These are phyloP conservation scores for Spinellus fusiger DNA, from an alignment of 192 early-diverging fungal genomes.

Conservation along the genomic window DNA sequence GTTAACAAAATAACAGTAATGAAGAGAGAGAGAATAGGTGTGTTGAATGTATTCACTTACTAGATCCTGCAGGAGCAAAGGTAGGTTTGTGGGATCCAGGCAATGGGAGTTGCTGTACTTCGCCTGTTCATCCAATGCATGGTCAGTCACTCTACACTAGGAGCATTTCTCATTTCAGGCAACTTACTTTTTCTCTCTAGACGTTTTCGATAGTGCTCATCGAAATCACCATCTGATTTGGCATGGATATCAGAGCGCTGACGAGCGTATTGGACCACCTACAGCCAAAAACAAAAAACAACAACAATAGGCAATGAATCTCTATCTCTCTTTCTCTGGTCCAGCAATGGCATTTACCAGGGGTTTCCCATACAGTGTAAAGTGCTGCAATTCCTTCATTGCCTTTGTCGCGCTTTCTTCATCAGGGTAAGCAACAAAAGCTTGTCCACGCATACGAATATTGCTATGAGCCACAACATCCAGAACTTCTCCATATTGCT, in stretches of 20 bases:
- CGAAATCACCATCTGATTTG: conserved; percentile 58
- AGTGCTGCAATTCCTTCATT: conserved; percentile 76
- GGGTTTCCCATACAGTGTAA: conserved; percentile 76
- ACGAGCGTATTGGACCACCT: conserved; percentile 52
- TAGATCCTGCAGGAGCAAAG: conserved; percentile 4
- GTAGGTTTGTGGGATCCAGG: conserved; percentile 28
- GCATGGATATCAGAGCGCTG: conserved; percentile 58
- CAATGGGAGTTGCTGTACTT: conserved; percentile 14
- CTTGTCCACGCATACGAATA: conserved; percentile 88
- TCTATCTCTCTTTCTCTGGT: neutral
- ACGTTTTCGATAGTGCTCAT: conserved; percentile 56
- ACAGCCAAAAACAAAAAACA: neutral
- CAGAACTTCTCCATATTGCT: conserved; percentile 76
- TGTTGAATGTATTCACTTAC: too few species aligned
- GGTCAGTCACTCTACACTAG: neutral
- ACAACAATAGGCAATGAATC: neutral
- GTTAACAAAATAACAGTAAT: too few species aligned
- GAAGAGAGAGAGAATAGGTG: too few species aligned
- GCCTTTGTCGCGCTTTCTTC: conserved; percentile 70
- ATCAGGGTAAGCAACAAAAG: conserved; percentile 81
- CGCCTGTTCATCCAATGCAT: conserved; percentile 1
- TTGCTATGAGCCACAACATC: conserved; percentile 76
- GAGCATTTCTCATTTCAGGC: neutral
- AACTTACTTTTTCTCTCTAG: conserved; percentile 57
- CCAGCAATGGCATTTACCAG: conserved; percentile 57